Evolutionary conservation across 1,139 yeast species (phyloP).

Genomic region (Kluyveromyces sp.): DNA sequence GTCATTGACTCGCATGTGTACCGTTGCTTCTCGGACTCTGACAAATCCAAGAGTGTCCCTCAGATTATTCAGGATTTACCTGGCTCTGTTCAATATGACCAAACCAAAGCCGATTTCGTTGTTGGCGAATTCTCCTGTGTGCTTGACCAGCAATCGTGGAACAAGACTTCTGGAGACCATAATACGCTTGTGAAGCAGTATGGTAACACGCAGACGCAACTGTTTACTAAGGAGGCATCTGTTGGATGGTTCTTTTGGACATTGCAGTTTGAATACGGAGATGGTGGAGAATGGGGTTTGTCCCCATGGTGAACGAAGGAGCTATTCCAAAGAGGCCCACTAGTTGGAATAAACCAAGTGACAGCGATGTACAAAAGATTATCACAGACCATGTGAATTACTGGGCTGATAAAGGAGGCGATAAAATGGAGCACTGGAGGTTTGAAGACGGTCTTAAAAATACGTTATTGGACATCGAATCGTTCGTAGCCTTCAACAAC

Average conservation of each 20-base stretch:
- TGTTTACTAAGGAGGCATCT: constrained; percentile 45
- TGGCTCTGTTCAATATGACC: constrained; percentile 42
- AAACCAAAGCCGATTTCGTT: constrained; percentile 57
- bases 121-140: constrained; percentile 93
- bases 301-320: constrained; percentile 65
- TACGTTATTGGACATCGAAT: constrained; percentile 66
- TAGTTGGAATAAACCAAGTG: constrained; percentile 37
- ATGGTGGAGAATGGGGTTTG: constrained; percentile 94
- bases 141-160: constrained; percentile 69
- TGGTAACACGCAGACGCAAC: constrained; percentile 39
- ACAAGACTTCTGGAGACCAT: constrained; percentile 41
- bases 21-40: constrained; percentile 74
- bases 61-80: constrained; percentile 55
- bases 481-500: constrained; percentile 61
- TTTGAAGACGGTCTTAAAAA: constrained; percentile 66
- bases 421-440: constrained; percentile 71
- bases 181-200: constrained; percentile 37
- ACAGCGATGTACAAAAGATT: constrained; percentile 38
- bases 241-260: constrained; percentile 89
- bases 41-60: constrained; percentile 56
- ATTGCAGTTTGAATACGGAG: constrained; percentile 74
- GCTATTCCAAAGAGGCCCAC: constrained; percentile 37
- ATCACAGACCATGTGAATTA: constrained; percentile 47
- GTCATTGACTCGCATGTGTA: constrained; percentile 81
- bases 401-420: constrained; percentile 60